Evolutionary conservation across 371 early-diverging fungal genomes (phyloP), one percentile per base, ranked within the genome.

Genomic region (Catenaria anguillulae): DNA sequence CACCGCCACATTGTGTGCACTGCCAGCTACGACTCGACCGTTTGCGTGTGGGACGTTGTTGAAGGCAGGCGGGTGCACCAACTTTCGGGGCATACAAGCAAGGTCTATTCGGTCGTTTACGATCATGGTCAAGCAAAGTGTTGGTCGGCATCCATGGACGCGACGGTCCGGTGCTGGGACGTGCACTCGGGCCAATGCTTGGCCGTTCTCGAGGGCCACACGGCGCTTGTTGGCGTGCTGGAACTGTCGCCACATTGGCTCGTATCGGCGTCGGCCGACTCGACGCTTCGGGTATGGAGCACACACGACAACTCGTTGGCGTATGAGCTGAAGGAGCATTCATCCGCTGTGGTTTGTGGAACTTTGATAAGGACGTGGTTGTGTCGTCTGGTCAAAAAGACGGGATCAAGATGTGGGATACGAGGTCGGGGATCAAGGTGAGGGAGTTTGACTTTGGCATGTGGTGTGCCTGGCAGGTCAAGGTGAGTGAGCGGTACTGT

Each of bases 131-230:
- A n/a, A n/a, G 72, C 82, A 40, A 82, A 86, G 60, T 87, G 95
- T 55, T 87, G 93, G 65, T 88, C 89, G 64, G 99, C 98, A 43
- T 90, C 92, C 66, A 88, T 97, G 86, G 99, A 99, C 75, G 85
- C 93, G 0, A 83, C 85, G 37, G 93, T 96, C 24, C 79, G 88
- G 35, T 88, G 98, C 35, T 99, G 99, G 99, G 84, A 87, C 67
- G 76, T 90, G 33, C 79, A 78, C 45, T 84, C 87, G 21, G 96
- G 97, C 26, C 73, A 74, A 1, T 83, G 83, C 56, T 70, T 93
- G 59, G 79, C 83, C 59, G 78, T 81, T 15, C 75, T 91, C 21
- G 85, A 85, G 80, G 96, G 98, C 2, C 97, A 97, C 69, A 80
- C 85, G 6, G 85, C 86, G 34, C 81, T 96, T 0, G 95, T 95